phyloP scores from a whole-genome alignment of 2,329 filamentous ascomycete genomes.

The Colletotrichum eremochloae region DNA sequence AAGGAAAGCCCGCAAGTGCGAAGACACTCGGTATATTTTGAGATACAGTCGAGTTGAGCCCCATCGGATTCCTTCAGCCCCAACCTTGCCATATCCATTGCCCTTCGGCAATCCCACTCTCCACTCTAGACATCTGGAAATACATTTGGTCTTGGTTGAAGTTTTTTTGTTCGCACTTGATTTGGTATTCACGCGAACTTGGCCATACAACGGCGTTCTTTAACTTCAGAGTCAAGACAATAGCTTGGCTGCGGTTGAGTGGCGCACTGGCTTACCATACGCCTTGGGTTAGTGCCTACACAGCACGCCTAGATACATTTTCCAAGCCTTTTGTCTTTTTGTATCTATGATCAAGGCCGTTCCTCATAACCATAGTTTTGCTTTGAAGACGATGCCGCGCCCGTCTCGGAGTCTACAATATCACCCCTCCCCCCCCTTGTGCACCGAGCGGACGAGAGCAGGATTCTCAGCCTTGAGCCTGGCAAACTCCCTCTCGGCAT shows the following conservation, averaged over 20 bases:
- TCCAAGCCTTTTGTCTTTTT: not conserved
- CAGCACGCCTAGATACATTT: not conserved
- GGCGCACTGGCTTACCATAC: not conserved
- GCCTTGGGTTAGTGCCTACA: not conserved
- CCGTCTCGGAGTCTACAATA: conserved; percentile 45
- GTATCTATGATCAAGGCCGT: not conserved
- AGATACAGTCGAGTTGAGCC: not conserved
- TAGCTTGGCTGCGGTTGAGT: not conserved
- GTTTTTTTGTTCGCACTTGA: not conserved
- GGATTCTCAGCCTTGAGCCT: conserved; percentile 69
- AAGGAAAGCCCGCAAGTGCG: not conserved
- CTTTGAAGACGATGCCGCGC: conserved; percentile 15
- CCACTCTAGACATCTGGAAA: not conserved
- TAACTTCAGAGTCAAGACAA: not conserved
- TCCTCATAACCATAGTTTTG: not conserved
- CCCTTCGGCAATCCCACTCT: not conserved
- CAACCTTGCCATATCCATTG: not conserved
- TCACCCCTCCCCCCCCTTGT: conserved; percentile 5
- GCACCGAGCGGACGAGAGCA: conserved; percentile 53
- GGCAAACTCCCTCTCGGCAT: conserved; percentile 75
- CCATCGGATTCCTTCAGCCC: not conserved
- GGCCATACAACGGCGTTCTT: not conserved
- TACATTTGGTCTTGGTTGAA: not conserved
- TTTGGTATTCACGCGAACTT: not conserved
- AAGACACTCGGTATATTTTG: not conserved